Evolutionary conservation across 805 yeast genomes (phyloP).

Genomic region (Candida pseudoglaebosa): DNA sequence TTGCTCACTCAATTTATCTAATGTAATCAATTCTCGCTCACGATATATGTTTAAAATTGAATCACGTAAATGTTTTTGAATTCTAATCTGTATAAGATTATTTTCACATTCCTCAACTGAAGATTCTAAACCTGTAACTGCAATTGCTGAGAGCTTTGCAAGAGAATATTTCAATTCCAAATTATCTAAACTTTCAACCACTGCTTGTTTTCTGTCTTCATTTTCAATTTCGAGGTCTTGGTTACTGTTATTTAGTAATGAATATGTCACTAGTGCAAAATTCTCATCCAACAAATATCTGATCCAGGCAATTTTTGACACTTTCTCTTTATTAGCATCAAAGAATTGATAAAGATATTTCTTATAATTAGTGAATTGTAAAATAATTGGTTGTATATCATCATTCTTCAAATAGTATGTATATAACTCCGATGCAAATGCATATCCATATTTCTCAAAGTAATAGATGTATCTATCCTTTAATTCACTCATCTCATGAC

Average conservation of each 20-base stretch:
- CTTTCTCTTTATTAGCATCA: slow-evolving; percentile 32
- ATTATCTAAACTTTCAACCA: slow-evolving; percentile 42
- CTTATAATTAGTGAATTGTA: slow-evolving; percentile 52
- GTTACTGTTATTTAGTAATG: slow-evolving; percentile 26
- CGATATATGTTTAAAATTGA: slow-evolving; percentile 14
- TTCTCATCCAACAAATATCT: slow-evolving; percentile 51
- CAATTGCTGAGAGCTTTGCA: slow-evolving; percentile 65
- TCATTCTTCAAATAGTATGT: slow-evolving; percentile 51
- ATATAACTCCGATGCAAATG: slow-evolving; percentile 65
- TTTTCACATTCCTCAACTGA: slow-evolving; percentile 45
- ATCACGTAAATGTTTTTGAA: slow-evolving; percentile 39
- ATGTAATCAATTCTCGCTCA: slow-evolving; percentile 7
- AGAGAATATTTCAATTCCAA: slow-evolving; percentile 60
- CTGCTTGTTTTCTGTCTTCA: slow-evolving; percentile 30
- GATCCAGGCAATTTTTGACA: slow-evolving; percentile 69
- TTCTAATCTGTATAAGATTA: slow-evolving; percentile 44
- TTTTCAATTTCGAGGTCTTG: neutral
- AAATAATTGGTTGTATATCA: slow-evolving; percentile 50
- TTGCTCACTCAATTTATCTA: slow-evolving; percentile 1
- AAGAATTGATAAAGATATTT: slow-evolving; percentile 52
- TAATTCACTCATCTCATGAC: slow-evolving; percentile 14
- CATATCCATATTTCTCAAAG: slow-evolving; percentile 60
- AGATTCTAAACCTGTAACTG: slow-evolving; percentile 22
- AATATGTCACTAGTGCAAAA: slow-evolving; percentile 47
- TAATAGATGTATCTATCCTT: slow-evolving; percentile 40